phyloP scores from a whole-genome alignment of 2,329 filamentous ascomycete species.

The Fusarium brevicatenulatum region DNA sequence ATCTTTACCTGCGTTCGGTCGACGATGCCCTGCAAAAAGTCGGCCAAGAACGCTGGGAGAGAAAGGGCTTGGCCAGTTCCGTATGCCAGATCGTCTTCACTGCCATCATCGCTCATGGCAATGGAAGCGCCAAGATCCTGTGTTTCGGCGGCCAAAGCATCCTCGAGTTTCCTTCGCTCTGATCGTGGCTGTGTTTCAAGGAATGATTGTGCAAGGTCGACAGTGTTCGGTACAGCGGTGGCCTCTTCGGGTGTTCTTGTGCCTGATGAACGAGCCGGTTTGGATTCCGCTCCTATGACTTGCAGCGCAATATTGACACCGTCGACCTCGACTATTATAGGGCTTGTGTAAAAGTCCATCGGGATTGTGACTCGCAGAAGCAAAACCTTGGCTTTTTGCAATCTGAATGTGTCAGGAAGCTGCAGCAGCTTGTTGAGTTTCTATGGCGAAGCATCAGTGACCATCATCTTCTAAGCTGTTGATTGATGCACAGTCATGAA shows the following conservation, averaged over 20 bases:
- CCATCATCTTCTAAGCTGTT: constrained; percentile 5
- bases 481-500: constrained; percentile 7
- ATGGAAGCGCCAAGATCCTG: constrained; percentile 71
- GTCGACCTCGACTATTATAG: constrained; percentile 83
- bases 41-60: constrained; percentile 75
- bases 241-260: constrained; percentile 43
- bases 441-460: constrained; percentile 57
- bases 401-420: constrained; percentile 75
- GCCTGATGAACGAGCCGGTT: constrained; percentile 53
- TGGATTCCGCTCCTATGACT: constrained; percentile 54
- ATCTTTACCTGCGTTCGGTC: constrained; percentile 77
- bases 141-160: constrained; percentile 71
- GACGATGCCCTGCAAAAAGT: constrained; percentile 77
- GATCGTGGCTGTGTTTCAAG: constrained; percentile 74
- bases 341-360: constrained; percentile 86
- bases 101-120: constrained; percentile 68
- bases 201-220: constrained; percentile 81
- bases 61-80: constrained; percentile 78
- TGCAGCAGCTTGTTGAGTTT: constrained; percentile 81
- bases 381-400: constrained; percentile 79
- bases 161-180: constrained; percentile 75
- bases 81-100: constrained; percentile 67
- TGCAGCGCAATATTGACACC: constrained; percentile 78
- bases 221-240: constrained; percentile 70
- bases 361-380: constrained; percentile 84